Conservation (phyloP, 192 early-diverging fungal genomes). For the Linnemannia exigua region DNA sequence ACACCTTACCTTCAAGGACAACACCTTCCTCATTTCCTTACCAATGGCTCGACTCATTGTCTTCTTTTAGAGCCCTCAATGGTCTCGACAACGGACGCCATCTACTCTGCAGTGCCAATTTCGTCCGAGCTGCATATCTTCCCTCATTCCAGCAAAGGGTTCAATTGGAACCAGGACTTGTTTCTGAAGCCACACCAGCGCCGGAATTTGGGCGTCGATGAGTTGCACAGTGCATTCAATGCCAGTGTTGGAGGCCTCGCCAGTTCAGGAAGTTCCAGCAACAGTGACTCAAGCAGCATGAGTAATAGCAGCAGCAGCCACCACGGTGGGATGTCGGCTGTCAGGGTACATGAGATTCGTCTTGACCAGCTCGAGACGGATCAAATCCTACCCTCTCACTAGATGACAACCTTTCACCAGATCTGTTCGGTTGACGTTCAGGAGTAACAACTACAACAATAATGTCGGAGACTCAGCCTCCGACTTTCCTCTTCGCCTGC, state of each 20-base stretch:
- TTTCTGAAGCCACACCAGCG: constrained; percentile 54
- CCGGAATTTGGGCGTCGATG: constrained; percentile 39
- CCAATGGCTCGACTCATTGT: background rate
- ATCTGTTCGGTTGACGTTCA: no score
- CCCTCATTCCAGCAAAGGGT: constrained; percentile 46
- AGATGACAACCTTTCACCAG: background rate
- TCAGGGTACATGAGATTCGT: constrained; percentile 41
- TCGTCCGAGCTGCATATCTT: constrained; percentile 46
- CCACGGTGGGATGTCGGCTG: background rate
- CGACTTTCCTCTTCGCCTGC: background rate
- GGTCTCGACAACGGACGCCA: constrained; percentile 23
- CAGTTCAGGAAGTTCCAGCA: background rate
- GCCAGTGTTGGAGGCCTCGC: background rate
- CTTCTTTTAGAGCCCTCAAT: constrained; percentile 25
- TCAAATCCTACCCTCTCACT: constrained; percentile 5
- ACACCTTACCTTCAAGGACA: no score
- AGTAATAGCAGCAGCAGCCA: background rate
- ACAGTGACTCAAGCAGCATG: background rate
- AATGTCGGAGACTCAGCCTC: background rate
- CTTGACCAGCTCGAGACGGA: constrained; percentile 26
- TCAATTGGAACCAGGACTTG: constrained; percentile 49
- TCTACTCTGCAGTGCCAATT: constrained; percentile 46
- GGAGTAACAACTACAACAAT: background rate
- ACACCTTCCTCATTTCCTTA: no score
- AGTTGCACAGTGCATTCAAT: constrained; percentile 19